These are phyloP conservation scores for Mortierella sp. DNA, from an alignment of 371 early-diverging fungal species.

Conservation along the genomic window DNA sequence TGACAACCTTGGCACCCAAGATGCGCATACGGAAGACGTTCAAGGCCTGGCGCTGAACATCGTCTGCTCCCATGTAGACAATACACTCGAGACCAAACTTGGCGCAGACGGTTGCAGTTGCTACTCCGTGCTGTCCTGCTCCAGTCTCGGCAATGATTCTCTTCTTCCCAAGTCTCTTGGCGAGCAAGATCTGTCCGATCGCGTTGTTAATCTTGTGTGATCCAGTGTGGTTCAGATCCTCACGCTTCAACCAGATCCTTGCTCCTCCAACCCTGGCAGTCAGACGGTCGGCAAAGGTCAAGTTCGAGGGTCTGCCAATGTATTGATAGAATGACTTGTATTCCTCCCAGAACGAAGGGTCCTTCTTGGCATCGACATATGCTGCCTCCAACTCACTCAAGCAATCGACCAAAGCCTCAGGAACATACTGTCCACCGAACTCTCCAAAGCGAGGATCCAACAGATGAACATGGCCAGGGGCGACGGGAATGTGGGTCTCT, in stretches of 20 bases:
- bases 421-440: conserved; percentile 97
- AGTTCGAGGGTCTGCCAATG: conserved; percentile 91
- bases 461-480: conserved; percentile 57
- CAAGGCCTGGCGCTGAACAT: conserved; percentile 92
- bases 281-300: conserved; percentile 89
- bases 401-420: conserved; percentile 95
- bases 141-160: conserved; percentile 99
- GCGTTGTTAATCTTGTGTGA: conserved; percentile 99
- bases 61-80: conserved; percentile 98
- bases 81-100: conserved; percentile 96
- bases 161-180: conserved; percentile 94
- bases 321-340: conserved; percentile 90
- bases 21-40: conserved; percentile 97
- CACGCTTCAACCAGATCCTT: conserved; percentile 96
- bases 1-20: conserved; percentile 93
- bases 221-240: conserved; percentile 98
- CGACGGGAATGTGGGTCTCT: conserved; percentile 30
- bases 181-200: conserved; percentile 92
- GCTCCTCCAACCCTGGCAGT: conserved; percentile 88
- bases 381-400: conserved; percentile 89
- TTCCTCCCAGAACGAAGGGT: conserved; percentile 91
- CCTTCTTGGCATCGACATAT: conserved; percentile 82
- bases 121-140: conserved; percentile 98
- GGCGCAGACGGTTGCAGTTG: conserved; percentile 98
- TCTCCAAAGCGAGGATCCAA: conserved; percentile 88